These are phyloP conservation scores for Ophiostoma triangulosporum DNA, from an alignment of 2,329 filamentous ascomycete genomes.

Conservation along the genomic window DNA sequence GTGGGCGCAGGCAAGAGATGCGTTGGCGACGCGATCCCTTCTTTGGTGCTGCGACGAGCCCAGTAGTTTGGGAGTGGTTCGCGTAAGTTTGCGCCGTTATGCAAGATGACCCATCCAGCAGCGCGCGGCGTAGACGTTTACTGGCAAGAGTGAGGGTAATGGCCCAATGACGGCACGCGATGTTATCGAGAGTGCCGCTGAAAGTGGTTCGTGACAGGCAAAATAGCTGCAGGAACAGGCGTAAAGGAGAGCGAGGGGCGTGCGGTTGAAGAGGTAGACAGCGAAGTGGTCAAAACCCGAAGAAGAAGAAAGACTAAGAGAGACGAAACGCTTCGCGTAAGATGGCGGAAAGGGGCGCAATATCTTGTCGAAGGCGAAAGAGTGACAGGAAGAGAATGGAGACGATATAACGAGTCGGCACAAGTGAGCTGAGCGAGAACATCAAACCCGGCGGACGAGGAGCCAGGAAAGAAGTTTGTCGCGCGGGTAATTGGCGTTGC, in stretches of 20 bases:
- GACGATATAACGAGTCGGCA: neutral
- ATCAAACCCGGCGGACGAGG: slow-evolving; percentile 5
- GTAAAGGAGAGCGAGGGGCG: neutral
- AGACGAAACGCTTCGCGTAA: neutral
- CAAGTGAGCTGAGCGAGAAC: slow-evolving; percentile 4
- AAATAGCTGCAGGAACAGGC: neutral
- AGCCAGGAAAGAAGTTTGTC: slow-evolving; percentile 3
- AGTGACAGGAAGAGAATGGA: neutral
- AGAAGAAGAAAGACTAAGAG: neutral
- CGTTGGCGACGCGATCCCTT: slow-evolving; percentile 11
- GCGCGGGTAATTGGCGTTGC: slow-evolving; percentile 4
- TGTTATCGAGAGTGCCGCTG: neutral
- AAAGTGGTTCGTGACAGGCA: neutral
- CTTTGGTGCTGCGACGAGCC: neutral
- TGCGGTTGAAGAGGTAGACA: neutral
- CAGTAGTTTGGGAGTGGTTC: neutral
- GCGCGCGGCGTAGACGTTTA: neutral
- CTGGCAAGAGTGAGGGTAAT: neutral
- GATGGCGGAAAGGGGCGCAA: neutral
- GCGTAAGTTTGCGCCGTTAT: neutral
- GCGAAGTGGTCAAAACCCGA: neutral
- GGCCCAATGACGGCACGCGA: neutral
- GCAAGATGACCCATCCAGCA: neutral
- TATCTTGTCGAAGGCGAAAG: neutral
- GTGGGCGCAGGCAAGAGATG: slow-evolving; percentile 9